Evolutionary conservation across 1,284 basidiomycete species (phyloP), one percentile per base, ranked within the genome.

Genomic region (Ustilago sp.): DNA sequence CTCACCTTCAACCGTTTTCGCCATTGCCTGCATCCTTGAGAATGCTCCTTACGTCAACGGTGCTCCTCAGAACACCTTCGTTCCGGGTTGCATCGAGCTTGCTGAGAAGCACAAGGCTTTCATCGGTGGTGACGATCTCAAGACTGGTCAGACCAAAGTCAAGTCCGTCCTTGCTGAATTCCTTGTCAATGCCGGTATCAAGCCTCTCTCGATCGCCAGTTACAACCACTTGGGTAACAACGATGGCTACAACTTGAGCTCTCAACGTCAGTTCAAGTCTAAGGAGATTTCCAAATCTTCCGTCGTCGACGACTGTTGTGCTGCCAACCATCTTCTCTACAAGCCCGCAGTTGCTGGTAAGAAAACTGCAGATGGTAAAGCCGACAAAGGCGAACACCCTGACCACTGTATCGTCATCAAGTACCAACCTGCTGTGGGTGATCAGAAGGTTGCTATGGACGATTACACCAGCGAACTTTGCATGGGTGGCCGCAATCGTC

Each of bases 171-270:
- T 98, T 55, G 94, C 95, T 73, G 96, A 99, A 89, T 98, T 97
- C 90, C 91, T 99, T 78, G 95, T 98, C 87, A 98, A 98, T 87
- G 95, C 95, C 9, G 96, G 96, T 80, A 98, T 98, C 90, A 98
- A 98, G 89, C 95, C 95, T 35, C 91, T 97, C 86, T 94, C 93
- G 69, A 97, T 98, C 82, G 92, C 95, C 32, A 95, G 93, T 36
- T 99, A 99, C 90, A 99, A 98, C 90, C 96, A 99, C 88, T 91
- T 99, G 60, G 96, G 97, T 47, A 98, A 98, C 90, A 98, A 98
- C 87, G 95, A 98, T 86, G 95, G 95, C 36, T 91, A 92, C 88
- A 97, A 98, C 89, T 88, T 98, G 84, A 93, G 91, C 68, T 92
- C 94, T n/a, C 93, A 81, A 64, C 94, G 87, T 75, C 95, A 98